phyloP scores from a whole-genome alignment of 2,329 filamentous ascomycete species.

The Aspergillus vadensis region DNA sequence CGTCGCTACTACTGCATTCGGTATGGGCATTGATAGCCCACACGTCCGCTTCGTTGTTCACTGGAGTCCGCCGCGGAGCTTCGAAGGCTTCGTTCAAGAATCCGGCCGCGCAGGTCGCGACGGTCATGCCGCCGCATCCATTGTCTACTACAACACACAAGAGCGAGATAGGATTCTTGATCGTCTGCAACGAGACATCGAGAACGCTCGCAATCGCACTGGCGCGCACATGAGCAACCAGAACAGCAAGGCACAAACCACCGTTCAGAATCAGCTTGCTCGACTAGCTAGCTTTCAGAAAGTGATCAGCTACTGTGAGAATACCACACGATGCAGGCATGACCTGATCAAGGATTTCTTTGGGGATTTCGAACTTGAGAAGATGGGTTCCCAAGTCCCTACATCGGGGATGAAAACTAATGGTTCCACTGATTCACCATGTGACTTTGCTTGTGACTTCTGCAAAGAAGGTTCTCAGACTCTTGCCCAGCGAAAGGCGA shows the following conservation, averaged over 20 bases:
- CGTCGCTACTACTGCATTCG: slow-evolving; percentile 92
- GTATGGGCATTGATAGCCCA: slow-evolving; percentile 97
- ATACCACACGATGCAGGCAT: slow-evolving; percentile 72
- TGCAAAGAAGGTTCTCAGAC: slow-evolving; percentile 66
- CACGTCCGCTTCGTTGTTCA: slow-evolving; percentile 93
- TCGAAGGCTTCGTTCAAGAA: slow-evolving; percentile 96
- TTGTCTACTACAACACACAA: slow-evolving; percentile 87
- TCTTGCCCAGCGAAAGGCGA: slow-evolving; percentile 59
- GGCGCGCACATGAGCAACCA: slow-evolving; percentile 40
- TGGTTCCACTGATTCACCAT: slow-evolving; percentile 48
- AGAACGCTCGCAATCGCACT: slow-evolving; percentile 36
- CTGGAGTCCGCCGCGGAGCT: slow-evolving; percentile 90
- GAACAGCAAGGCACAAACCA: slow-evolving; percentile 29
- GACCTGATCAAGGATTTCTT: slow-evolving; percentile 75
- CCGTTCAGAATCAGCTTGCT: slow-evolving; percentile 40
- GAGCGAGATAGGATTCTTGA: slow-evolving; percentile 73
- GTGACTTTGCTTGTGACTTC: slow-evolving; percentile 76
- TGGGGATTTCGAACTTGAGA: slow-evolving; percentile 58
- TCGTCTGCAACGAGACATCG: slow-evolving; percentile 51
- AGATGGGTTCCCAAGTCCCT: slow-evolving; percentile 32
- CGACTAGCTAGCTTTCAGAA: slow-evolving; percentile 65
- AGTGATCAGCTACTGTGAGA: slow-evolving; percentile 80
- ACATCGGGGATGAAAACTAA: slow-evolving; percentile 1
- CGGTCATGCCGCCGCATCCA: slow-evolving; percentile 81
- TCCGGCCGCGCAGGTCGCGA: slow-evolving; percentile 88